phyloP scores from a whole-genome alignment of 192 early-diverging fungal species.

The Rhizophagus clarus region DNA sequence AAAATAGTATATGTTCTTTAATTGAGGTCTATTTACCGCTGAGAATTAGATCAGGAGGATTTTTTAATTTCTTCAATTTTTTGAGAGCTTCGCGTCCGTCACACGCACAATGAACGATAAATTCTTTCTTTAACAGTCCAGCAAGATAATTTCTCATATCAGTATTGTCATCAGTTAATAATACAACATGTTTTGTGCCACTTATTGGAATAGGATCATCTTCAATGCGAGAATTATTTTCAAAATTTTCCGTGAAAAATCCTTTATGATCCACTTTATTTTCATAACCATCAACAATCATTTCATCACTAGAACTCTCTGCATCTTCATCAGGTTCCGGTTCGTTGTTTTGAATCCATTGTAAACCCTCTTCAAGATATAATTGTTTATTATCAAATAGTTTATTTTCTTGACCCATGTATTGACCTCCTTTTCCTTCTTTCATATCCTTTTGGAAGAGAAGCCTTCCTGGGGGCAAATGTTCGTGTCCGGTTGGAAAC shows the following conservation, averaged over 20 bases:
- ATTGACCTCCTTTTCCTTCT: background rate
- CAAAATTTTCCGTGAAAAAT: background rate
- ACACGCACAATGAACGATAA: conserved; percentile 36
- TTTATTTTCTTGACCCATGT: background rate
- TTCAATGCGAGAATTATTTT: background rate
- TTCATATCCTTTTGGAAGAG: background rate
- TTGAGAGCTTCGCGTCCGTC: conserved; percentile 45
- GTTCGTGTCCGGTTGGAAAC: conserved; percentile 49
- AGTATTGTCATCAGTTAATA: conserved; percentile 51
- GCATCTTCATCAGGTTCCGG: conserved; percentile 5
- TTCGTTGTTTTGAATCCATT: conserved; percentile 40
- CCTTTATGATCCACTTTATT: background rate
- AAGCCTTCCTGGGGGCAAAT: conserved; percentile 33
- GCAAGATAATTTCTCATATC: conserved; percentile 45
- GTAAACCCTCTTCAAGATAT: conserved; percentile 39
- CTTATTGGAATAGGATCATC: background rate
- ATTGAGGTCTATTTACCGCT: no score
- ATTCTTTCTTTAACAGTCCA: conserved; percentile 41
- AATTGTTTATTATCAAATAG: conserved; percentile 8
- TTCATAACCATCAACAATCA: background rate
- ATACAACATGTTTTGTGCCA: background rate
- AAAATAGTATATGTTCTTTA: conserved; percentile 3
- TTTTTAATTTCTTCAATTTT: background rate
- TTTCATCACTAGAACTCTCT: background rate
- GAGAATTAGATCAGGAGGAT: conserved; percentile 35